A percentile compares a stretch with the other conserved stretches of the same genome.
Evolutionary conservation across 495 filamentous ascomycete genomes (phyloP).

Genomic region (Hypoxylon crocopeplum): DNA sequence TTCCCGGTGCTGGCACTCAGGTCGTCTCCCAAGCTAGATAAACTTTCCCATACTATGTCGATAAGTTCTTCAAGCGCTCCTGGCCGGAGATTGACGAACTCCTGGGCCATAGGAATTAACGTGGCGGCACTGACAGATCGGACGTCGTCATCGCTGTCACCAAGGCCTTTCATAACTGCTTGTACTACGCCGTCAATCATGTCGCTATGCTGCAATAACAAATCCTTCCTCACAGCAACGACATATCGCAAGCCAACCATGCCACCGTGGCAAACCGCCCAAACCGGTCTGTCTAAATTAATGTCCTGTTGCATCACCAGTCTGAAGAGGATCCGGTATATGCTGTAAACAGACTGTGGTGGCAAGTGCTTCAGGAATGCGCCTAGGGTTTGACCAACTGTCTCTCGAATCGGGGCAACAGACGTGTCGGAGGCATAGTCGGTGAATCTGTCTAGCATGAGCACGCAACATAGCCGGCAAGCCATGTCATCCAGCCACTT

Average conservation of each 20-base stretch:
- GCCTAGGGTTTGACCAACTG: conserved; percentile 93
- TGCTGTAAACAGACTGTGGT: conserved; percentile 73
- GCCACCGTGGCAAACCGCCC: conserved; percentile 96
- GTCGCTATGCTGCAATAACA: conserved; percentile 78
- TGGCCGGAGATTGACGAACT: conserved; percentile 85
- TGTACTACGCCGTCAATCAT: conserved; percentile 93
- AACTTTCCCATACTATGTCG: conserved; percentile 94
- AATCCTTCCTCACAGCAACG: conserved; percentile 90
- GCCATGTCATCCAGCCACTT: conserved; percentile 92
- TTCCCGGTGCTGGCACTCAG: conserved; percentile 95
- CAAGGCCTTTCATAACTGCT: conserved; percentile 93
- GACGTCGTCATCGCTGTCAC: conserved; percentile 91
- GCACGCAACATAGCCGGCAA: conserved; percentile 88
- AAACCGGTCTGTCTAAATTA: conserved; percentile 70
- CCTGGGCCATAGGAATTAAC: conserved; percentile 90
- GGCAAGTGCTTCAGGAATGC: conserved; percentile 83
- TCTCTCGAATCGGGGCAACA: conserved; percentile 94
- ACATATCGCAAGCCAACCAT: conserved; percentile 96
- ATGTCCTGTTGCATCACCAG: conserved; percentile 93
- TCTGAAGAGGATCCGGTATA: conserved; percentile 80
- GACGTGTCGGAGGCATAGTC: conserved; percentile 98
- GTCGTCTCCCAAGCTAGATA: conserved; percentile 94
- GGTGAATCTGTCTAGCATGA: conserved; percentile 96
- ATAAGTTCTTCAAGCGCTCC: conserved; percentile 79
- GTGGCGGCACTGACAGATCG: conserved; percentile 96